A percentile compares a stretch with the other conserved stretches of the same genome.
Evolutionary conservation across 2,329 filamentous ascomycete species (phyloP).

Genomic region (Aspergillus terreus): DNA sequence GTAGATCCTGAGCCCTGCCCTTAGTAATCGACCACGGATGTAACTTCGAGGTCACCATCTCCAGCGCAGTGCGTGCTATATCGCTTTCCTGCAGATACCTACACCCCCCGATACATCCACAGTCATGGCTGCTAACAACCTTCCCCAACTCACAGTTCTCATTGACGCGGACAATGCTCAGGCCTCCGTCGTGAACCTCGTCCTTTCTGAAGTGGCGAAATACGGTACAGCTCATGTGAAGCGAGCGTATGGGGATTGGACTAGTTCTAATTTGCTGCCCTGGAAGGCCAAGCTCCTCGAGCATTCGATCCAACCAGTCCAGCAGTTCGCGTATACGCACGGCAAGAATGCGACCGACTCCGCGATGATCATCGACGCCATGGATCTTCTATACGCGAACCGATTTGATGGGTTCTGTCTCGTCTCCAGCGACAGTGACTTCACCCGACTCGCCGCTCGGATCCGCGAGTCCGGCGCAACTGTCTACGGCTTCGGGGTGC

Average conservation of each 20-base stretch:
- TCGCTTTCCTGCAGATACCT: no score
- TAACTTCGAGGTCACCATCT: no score
- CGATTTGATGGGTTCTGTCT: slow-evolving; percentile 32
- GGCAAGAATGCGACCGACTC: slow-evolving; percentile 13
- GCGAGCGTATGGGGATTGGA: slow-evolving; percentile 15
- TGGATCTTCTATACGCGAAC: slow-evolving; percentile 32
- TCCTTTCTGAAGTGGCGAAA: slow-evolving; percentile 14
- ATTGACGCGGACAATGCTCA: slow-evolving; percentile 2
- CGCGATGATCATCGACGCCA: slow-evolving; percentile 34
- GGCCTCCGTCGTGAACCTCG: neutral
- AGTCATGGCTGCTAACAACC: neutral
- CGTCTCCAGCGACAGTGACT: slow-evolving; percentile 36
- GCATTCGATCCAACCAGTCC: slow-evolving; percentile 1
- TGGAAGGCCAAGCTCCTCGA: slow-evolving; percentile 1
- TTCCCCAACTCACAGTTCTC: slow-evolving; percentile 1
- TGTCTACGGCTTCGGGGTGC: slow-evolving; percentile 33
- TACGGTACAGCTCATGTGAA: slow-evolving; percentile 15
- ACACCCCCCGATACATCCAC: neutral
- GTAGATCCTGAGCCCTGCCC: no score
- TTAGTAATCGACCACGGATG: no score
- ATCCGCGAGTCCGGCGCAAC: slow-evolving; percentile 33
- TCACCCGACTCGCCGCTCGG: slow-evolving; percentile 30
- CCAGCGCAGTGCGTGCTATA: no score
- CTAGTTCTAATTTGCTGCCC: slow-evolving; percentile 1
- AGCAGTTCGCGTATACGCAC: slow-evolving; percentile 10